A percentile compares a stretch with the other conserved stretches of the same genome.
phyloP scores from a whole-genome alignment of 805 yeast genomes.

The Danielozyma ontarioensis region DNA sequence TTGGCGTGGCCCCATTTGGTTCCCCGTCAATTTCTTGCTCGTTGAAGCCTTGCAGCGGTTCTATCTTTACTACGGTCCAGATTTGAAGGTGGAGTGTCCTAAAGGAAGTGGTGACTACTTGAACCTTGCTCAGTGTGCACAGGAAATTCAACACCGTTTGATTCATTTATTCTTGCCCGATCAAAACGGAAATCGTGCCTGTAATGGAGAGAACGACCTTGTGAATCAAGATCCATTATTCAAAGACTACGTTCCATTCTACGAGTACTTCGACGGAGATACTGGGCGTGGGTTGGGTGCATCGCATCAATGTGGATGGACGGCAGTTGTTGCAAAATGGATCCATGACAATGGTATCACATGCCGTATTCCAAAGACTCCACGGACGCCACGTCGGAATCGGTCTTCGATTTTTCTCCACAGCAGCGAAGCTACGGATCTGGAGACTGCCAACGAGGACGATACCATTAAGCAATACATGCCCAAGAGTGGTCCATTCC shows the following conservation, averaged over 20 bases:
- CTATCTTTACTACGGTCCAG: conserved; percentile 83
- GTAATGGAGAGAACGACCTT: conserved; percentile 60
- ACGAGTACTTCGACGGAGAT: conserved; percentile 90
- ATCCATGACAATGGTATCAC: conserved; percentile 84
- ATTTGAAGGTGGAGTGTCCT: conserved; percentile 82
- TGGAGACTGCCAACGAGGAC: conserved; percentile 11
- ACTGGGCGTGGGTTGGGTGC: conserved; percentile 93
- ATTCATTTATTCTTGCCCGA: conserved; percentile 72
- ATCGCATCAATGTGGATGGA: conserved; percentile 95
- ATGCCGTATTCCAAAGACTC: conserved; percentile 36
- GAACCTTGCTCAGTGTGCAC: conserved; percentile 86
- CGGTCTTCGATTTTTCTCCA: conserved; percentile 21
- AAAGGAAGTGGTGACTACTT: conserved; percentile 71
- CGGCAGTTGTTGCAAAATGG: conserved; percentile 86
- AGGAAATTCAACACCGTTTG: conserved; percentile 80
- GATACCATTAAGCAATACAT: conserved; percentile 37
- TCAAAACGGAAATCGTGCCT: conserved; percentile 64
- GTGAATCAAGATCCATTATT: conserved; percentile 62
- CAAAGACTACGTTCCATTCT: conserved; percentile 71
- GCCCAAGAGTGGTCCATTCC: conserved; percentile 45
- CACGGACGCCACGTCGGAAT: conserved; percentile 4
- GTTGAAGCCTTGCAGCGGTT: conserved; percentile 86
- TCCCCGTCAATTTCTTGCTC: conserved; percentile 81
- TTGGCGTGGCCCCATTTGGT: conserved; percentile 98
- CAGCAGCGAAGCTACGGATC: conserved; percentile 10